phyloP scores from a whole-genome alignment of 2,329 filamentous ascomycete genomes.

The Fusarium citri region DNA sequence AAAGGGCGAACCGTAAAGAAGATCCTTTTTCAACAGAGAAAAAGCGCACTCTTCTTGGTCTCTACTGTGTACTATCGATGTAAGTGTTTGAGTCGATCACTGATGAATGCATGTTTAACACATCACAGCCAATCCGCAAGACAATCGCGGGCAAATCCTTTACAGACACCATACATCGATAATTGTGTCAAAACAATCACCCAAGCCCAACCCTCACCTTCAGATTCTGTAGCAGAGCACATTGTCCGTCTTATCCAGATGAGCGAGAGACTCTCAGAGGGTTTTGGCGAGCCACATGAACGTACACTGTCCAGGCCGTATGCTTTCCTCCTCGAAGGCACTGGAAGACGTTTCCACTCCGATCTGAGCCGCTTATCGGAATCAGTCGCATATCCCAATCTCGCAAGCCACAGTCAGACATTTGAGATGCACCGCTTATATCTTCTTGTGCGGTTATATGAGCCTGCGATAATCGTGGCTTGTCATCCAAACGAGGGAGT shows the following conservation, averaged over 20 bases:
- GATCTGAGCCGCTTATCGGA: constrained; percentile 51
- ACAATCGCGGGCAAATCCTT: constrained; percentile 50
- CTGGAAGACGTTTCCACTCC: constrained; percentile 48
- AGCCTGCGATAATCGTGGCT: constrained; percentile 53
- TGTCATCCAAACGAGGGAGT: constrained; percentile 44
- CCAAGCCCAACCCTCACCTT: constrained; percentile 39
- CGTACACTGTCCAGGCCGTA: constrained; percentile 46
- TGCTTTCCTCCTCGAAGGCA: constrained; percentile 50
- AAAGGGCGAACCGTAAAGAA: constrained; percentile 26
- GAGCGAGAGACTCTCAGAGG: constrained; percentile 50
- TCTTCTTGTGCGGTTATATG: constrained; percentile 53
- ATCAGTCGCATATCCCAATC: constrained; percentile 37
- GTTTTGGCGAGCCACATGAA: constrained; percentile 49
- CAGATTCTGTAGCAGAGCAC: constrained; percentile 51
- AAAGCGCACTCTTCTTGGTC: constrained; percentile 54
- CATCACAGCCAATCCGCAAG: constrained; percentile 51
- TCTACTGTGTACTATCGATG: constrained; percentile 55
- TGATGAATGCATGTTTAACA: background rate
- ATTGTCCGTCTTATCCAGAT: constrained; percentile 52
- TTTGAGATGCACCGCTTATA: constrained; percentile 52
- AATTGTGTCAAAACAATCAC: constrained; percentile 50
- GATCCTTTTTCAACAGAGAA: constrained; percentile 51
- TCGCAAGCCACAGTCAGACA: background rate
- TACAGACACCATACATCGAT: constrained; percentile 50
- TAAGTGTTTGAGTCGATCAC: constrained; percentile 37